phyloP scores from a whole-genome alignment of 306 rosid species.

The Chamaecrista fasciculata region DNA sequence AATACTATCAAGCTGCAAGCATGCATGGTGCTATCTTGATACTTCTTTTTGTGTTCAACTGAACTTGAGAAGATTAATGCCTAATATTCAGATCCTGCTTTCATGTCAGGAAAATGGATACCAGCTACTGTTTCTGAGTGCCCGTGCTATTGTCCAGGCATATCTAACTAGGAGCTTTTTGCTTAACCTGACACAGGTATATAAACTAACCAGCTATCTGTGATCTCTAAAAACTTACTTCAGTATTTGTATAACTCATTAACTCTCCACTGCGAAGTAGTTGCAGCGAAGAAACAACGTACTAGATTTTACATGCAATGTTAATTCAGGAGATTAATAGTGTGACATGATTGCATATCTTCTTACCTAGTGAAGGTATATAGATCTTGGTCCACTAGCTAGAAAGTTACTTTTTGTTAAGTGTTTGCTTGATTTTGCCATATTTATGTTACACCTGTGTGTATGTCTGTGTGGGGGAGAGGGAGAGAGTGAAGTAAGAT shows the following conservation, averaged over 20 bases:
- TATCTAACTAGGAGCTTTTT: conserved; percentile 87
- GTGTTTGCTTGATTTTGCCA: neutral
- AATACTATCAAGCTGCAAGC: too few relatives aligned
- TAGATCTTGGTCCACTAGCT: conserved; percentile 8
- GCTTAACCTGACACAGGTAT: conserved; percentile 74
- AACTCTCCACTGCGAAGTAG: neutral
- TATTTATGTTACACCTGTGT: neutral
- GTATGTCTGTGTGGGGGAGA: neutral
- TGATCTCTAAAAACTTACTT: conserved; percentile 5
- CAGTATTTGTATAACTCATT: conserved; percentile 8
- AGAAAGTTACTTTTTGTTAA: neutral
- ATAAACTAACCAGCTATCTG: conserved; percentile 7
- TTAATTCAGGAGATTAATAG: neutral
- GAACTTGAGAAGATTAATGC: conserved; percentile 15
- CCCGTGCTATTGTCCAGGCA: conserved; percentile 95
- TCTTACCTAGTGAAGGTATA: conserved; percentile 7
- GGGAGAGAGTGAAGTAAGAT: neutral
- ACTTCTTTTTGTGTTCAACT: neutral
- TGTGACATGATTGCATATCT: neutral
- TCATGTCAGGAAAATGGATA: conserved; percentile 90
- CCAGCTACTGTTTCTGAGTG: conserved; percentile 93
- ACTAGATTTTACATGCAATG: neutral
- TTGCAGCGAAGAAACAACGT: neutral
- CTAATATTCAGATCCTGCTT: conserved; percentile 22
- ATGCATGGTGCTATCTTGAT: conserved; percentile 15